Percentiles rank a stretch among this genome's conserved stretches.
phyloP scores from a whole-genome alignment of 2,329 filamentous ascomycete genomes.

The Botrytis tulipae region DNA sequence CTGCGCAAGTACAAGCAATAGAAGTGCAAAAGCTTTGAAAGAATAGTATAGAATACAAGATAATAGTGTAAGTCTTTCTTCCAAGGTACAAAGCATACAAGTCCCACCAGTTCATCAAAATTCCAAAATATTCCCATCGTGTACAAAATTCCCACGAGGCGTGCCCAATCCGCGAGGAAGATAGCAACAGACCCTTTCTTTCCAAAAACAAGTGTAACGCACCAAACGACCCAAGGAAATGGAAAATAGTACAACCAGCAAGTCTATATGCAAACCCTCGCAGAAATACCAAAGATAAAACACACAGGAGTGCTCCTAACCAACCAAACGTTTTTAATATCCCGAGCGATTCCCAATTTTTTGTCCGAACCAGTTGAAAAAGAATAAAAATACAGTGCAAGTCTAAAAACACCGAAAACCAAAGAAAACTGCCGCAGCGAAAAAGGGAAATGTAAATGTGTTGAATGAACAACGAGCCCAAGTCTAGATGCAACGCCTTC shows the following conservation, averaged over 20 bases:
- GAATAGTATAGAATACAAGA: slow-evolving; percentile 19
- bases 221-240: slow-evolving; percentile 16
- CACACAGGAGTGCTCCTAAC: slow-evolving; percentile 12
- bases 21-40: slow-evolving; percentile 13
- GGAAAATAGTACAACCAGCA: slow-evolving; percentile 20
- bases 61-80: slow-evolving; percentile 21
- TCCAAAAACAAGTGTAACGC: slow-evolving; percentile 18
- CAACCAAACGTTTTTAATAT: slow-evolving; percentile 19
- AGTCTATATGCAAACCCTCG: slow-evolving; percentile 22
- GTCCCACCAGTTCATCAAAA: slow-evolving; percentile 22
- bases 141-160: slow-evolving; percentile 18
- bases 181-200: slow-evolving; percentile 20
- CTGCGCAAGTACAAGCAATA: slow-evolving; percentile 19
- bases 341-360: slow-evolving; percentile 23
- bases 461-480: slow-evolving; percentile 23
- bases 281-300: slow-evolving; percentile 18
- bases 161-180: slow-evolving; percentile 22
- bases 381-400: slow-evolving; percentile 22
- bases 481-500: slow-evolving; percentile 34
- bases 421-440: slow-evolving; percentile 18
- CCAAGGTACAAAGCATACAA: slow-evolving; percentile 21
- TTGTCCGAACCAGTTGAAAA: slow-evolving; percentile 22
- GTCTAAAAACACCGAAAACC: slow-evolving; percentile 22
- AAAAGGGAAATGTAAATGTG: slow-evolving; percentile 18
- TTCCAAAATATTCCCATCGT: slow-evolving; percentile 19